Percentiles rank a stretch among this genome's conserved stretches.
phyloP scores from a whole-genome alignment of 441 rosid genomes.

The Adansonia rubrostipa region DNA sequence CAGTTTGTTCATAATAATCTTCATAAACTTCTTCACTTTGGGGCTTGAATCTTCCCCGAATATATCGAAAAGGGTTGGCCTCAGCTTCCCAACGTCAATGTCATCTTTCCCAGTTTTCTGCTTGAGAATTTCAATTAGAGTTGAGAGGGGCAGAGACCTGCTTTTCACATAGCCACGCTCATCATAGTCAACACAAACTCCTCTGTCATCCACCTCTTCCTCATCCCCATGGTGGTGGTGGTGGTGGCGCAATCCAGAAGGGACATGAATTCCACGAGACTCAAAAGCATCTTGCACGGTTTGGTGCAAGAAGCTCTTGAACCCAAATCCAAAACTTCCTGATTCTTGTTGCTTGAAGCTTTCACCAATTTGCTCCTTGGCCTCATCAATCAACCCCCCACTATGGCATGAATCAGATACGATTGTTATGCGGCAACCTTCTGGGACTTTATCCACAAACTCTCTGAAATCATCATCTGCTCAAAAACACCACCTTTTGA shows the following conservation, averaged over 20 bases:
- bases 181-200: slow-evolving; percentile 47
- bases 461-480: slow-evolving; percentile 93
- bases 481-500: slow-evolving; percentile 14
- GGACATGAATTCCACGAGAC: slow-evolving; percentile 63
- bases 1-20: slow-evolving; percentile 69
- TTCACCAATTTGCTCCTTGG: slow-evolving; percentile 94
- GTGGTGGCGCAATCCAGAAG: slow-evolving; percentile 52
- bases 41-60: slow-evolving; percentile 95
- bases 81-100: slow-evolving; percentile 82
- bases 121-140: slow-evolving; percentile 79
- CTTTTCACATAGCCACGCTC: slow-evolving; percentile 61
- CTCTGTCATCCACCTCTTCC: slow-evolving; percentile 44
- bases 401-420: slow-evolving; percentile 94
- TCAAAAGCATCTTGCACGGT: slow-evolving; percentile 57
- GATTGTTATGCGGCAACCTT: slow-evolving; percentile 68
- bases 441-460: slow-evolving; percentile 70
- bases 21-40: slow-evolving; percentile 98
- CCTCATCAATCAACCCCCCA: slow-evolving; percentile 86
- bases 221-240: slow-evolving; percentile 32
- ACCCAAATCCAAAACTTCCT: slow-evolving; percentile 49
- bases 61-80: slow-evolving; percentile 79
- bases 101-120: slow-evolving; percentile 92
- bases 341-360: slow-evolving; percentile 57
- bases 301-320: slow-evolving; percentile 59
- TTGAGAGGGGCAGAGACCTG: slow-evolving; percentile 76